Percentiles rank a stretch among this genome's conserved stretches.
Conservation (phyloP, 2,329 filamentous ascomycete genomes). For the Ascochyta fabae region DNA sequence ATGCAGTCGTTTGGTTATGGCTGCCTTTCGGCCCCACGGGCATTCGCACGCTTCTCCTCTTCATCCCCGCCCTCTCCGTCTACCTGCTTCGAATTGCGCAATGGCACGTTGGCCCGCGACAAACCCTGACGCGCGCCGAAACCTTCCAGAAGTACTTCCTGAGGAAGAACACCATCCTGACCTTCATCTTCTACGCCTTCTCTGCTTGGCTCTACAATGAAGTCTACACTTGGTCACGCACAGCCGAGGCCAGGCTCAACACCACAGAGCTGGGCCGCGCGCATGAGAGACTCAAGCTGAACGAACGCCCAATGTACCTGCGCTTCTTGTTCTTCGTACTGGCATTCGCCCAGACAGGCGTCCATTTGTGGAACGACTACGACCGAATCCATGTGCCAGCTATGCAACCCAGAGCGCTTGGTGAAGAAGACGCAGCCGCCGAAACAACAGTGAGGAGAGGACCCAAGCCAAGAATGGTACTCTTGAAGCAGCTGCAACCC, state of each 20-base stretch:
- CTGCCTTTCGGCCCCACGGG: constrained; percentile 80
- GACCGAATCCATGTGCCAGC: constrained; percentile 67
- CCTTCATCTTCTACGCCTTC: constrained; percentile 75
- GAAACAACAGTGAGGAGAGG: constrained; percentile 10
- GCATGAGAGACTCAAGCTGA: constrained; percentile 75
- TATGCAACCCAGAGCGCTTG: constrained; percentile 32
- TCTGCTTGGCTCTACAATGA: constrained; percentile 83
- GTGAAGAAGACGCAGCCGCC: constrained; percentile 20
- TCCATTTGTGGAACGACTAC: constrained; percentile 75
- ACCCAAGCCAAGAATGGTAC: constrained; percentile 28
- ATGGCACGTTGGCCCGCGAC: constrained; percentile 69
- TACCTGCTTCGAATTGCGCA: constrained; percentile 87
- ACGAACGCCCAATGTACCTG: constrained; percentile 85
- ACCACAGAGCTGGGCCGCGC: constrained; percentile 73
- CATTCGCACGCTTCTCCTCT: constrained; percentile 76
- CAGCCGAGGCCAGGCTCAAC: constrained; percentile 66
- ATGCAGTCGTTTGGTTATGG: constrained; percentile 82
- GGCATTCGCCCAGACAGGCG: constrained; percentile 70
- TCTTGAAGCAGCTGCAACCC: constrained; percentile 24
- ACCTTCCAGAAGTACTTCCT: constrained; percentile 66
- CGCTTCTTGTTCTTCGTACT: constrained; percentile 72
- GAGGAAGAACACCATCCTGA: constrained; percentile 69
- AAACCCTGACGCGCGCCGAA: constrained; percentile 70
- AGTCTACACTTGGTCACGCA: constrained; percentile 76
- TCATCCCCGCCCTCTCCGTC: constrained; percentile 75